phyloP scores from a whole-genome alignment of 495 filamentous ascomycete species.

The Chaetomium fimeti region DNA sequence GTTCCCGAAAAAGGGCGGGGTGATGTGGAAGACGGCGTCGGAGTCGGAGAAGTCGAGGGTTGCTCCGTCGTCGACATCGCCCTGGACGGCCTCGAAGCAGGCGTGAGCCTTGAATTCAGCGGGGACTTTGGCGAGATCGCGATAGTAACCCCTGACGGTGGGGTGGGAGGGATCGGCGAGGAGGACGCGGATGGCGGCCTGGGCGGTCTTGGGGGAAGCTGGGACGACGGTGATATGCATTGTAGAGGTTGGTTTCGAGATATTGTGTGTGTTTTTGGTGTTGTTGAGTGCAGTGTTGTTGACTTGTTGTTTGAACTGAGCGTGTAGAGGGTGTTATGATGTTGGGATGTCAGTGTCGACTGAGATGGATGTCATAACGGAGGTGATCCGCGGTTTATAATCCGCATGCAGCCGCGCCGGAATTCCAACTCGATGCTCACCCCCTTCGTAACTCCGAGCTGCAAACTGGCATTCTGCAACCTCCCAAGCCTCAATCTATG shows the following conservation, averaged over 20 bases:
- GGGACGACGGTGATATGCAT: slow-evolving; percentile 32
- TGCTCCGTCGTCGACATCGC: slow-evolving; percentile 25
- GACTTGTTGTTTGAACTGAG: neutral
- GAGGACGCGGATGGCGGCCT: slow-evolving; percentile 30
- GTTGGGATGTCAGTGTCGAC: too few species aligned
- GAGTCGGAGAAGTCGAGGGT: slow-evolving; percentile 23
- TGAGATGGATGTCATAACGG: neutral
- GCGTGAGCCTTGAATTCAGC: slow-evolving; percentile 25
- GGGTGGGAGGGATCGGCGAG: slow-evolving; percentile 23
- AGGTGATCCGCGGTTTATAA: neutral
- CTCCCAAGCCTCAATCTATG: neutral
- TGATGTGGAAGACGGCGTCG: slow-evolving; percentile 27
- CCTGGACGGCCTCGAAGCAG: slow-evolving; percentile 28
- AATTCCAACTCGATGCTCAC: neutral
- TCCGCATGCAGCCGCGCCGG: neutral
- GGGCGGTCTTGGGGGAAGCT: slow-evolving; percentile 27
- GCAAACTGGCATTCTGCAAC: neutral
- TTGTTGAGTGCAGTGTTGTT: neutral
- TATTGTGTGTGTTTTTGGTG: neutral
- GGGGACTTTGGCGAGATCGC: slow-evolving; percentile 26
- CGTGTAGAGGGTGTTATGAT: neutral
- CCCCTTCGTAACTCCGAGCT: neutral
- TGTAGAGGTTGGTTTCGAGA: neutral
- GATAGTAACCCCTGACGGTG: slow-evolving; percentile 28
- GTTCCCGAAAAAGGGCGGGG: slow-evolving; percentile 24